These are phyloP conservation scores for Plantago coronopus DNA, from an alignment of 305 asterid genomes.

Conservation along the genomic window DNA sequence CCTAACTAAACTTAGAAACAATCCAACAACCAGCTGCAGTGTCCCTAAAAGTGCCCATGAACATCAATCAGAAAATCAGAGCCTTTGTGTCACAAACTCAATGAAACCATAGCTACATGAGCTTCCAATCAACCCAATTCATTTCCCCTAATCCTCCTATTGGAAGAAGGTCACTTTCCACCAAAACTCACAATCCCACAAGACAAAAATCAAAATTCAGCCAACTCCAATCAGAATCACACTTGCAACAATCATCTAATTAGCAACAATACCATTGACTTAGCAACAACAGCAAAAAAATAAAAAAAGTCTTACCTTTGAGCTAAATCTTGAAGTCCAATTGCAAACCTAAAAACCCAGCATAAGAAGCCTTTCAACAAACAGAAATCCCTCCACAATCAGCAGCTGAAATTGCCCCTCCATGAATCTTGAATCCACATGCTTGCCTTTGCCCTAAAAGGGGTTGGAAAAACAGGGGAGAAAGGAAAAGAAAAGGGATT, in stretches of 20 bases:
- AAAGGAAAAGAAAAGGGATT: neutral
- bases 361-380: constrained; percentile 5
- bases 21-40: neutral
- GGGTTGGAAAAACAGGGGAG: neutral
- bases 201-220: neutral
- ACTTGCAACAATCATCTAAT: neutral
- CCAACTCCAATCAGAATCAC: neutral
- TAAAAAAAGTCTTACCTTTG: neutral
- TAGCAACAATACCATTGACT: neutral
- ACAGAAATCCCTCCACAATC: neutral
- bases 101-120: neutral
- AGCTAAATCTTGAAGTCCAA: constrained; percentile 1
- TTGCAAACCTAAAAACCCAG: neutral
- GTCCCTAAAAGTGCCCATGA: neutral
- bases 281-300: neutral
- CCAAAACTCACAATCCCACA: neutral
- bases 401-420: neutral
- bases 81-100: neutral
- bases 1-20: neutral
- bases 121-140: no score
- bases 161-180: neutral
- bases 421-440: neutral
- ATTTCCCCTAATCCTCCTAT: neutral
- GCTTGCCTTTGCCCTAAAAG: neutral
- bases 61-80: neutral